Percentiles rank a stretch among this genome's conserved stretches.
These are phyloP conservation scores for Candida germanica DNA, from an alignment of 805 yeast species.

Conservation along the genomic window DNA sequence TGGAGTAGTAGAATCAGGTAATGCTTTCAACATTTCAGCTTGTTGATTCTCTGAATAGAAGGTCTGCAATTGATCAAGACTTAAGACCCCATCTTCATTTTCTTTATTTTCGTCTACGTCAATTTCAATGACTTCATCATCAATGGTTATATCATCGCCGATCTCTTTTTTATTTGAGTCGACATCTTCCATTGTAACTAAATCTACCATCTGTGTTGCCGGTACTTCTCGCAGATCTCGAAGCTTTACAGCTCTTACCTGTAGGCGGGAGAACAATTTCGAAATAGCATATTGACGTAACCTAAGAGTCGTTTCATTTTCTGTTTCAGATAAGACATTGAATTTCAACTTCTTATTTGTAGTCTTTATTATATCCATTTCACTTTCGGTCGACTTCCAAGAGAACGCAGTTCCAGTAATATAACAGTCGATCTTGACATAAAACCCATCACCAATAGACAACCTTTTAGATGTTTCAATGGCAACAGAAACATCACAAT, in stretches of 20 bases:
- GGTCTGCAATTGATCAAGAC: conserved; percentile 69
- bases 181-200: no score
- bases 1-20: conserved; percentile 63
- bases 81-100: conserved; percentile 37
- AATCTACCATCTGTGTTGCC: conserved; percentile 7
- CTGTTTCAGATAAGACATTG: conserved; percentile 44
- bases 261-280: conserved; percentile 51
- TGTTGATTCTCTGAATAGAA: conserved; percentile 73
- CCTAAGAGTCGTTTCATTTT: conserved; percentile 49
- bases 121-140: conserved; percentile 1
- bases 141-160: conserved; percentile 14
- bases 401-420: conserved; percentile 41
- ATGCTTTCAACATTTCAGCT: conserved; percentile 48
- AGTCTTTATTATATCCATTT: conserved; percentile 12
- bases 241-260: conserved; percentile 21
- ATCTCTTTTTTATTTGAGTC: conserved; percentile 23
- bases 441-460: conserved; percentile 73
- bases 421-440: conserved; percentile 66
- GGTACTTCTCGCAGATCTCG: conserved; percentile 4
- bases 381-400: conserved; percentile 10
- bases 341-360: conserved; percentile 19
- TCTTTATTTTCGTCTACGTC: conserved; percentile 6
- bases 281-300: conserved; percentile 55
- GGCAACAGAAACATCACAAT: conserved; percentile 55
- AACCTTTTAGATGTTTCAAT: conserved; percentile 53